Base-by-base conservation (phyloP, 371 early-diverging fungal genomes). In the Mucor saturninus region DNA sequence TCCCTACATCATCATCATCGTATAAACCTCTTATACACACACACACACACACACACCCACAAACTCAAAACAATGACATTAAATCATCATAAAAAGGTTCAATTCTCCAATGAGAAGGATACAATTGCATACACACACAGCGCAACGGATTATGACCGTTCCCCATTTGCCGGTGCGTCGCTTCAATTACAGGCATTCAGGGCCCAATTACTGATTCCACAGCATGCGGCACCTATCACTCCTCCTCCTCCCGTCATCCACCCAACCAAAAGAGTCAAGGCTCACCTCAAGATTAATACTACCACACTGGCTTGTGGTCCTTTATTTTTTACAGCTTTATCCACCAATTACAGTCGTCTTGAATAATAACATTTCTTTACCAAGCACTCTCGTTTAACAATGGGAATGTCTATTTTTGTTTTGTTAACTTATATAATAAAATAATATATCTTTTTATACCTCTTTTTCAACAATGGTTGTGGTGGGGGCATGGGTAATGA, bases 81-180 rank as follows among this genome's bases (percentile, higher is more conserved):
- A 21, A 21, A 21, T 21, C 21, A 21, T 21, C 21, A 21, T 21
- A 54, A 55, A 48, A 65, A 63, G 5, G 71, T 71, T 7, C 67
- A 62, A 1, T 71, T 71, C 21, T 59, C 63, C 39, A 45, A 55
- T 13, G 45, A 51, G 1, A 35, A 1, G 21, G 21, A 50, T 46
- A 65, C 52, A 1, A 46, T 63, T 29, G 49, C 30, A 10, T 66
- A 61, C 28, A 67, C 68, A 3, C 62, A 72, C 29, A 62, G 72
- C 28, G 8, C 62, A n/a, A 26, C 45, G 6, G 61, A 67, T 49
- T 72, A 72, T 52, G 68, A 67, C 48, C 64, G 68, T 26, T 58
- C 70, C 29, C 62, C 48, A 13, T 65, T 64, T 54, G 54, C 32
- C 5, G 15, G 21, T 21, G 48, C 48, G 5, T n/a, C 48, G 26